A percentile compares a stretch with the other conserved stretches of the same genome.
Evolutionary conservation across 2,329 filamentous ascomycete genomes (phyloP).

Genomic region (Epichloe amarillans): DNA sequence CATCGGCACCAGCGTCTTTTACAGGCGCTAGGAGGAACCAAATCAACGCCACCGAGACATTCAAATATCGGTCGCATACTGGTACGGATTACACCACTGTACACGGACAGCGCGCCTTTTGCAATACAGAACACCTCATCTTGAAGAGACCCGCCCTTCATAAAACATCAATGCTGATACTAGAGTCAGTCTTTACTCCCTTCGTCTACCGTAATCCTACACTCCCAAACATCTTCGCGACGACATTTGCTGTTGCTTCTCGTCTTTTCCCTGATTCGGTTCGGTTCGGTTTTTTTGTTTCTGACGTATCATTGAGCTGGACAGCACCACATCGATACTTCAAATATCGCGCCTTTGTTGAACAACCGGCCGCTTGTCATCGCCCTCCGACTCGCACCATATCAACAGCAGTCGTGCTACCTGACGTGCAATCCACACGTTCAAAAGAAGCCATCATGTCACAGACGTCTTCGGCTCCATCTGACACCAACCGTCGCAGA

Average conservation of each 20-base stretch:
- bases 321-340: conserved; percentile 9
- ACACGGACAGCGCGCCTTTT: not conserved
- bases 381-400: conserved; percentile 1
- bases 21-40: not conserved
- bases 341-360: conserved; percentile 14
- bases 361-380: conserved; percentile 9
- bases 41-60: not conserved
- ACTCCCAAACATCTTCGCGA: not conserved
- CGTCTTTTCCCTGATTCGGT: not conserved
- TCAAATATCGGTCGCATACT: not conserved
- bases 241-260: not conserved
- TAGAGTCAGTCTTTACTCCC: conserved; percentile 15
- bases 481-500: not conserved
- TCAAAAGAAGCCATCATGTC: conserved; percentile 6
- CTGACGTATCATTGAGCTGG: not conserved
- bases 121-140: conserved; percentile 2
- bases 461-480: not conserved
- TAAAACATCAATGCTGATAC: conserved; percentile 12
- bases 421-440: conserved; percentile 13
- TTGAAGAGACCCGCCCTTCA: not conserved
- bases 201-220: not conserved
- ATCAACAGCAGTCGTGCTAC: not conserved
- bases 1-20: not conserved
- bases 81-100: no score
- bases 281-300: not conserved